Percentiles rank a stretch among this genome's conserved stretches.
Evolutionary conservation across 495 filamentous ascomycete species (phyloP).

Genomic region (Hypoxylon subgilvum): DNA sequence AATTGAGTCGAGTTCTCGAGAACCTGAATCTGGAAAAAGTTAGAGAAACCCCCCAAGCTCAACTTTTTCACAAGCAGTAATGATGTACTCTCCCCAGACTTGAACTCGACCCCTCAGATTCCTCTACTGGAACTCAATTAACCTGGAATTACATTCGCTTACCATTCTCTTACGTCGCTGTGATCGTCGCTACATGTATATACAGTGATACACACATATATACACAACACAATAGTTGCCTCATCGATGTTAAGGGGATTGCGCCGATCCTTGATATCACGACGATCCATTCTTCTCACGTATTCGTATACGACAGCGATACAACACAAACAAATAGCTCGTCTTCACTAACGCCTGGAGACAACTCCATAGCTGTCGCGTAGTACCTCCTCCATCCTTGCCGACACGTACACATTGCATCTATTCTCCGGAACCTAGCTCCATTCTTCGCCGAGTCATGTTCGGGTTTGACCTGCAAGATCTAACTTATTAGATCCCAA

Average conservation of each 20-base stretch:
- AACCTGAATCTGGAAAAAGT: constrained; percentile 12
- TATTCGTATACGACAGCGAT: constrained; percentile 23
- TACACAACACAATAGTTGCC: constrained; percentile 17
- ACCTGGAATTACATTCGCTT: constrained; percentile 18
- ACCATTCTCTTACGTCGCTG: constrained; percentile 16
- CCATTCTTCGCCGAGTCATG: constrained; percentile 28
- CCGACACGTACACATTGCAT: constrained; percentile 2
- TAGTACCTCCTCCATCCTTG: constrained; percentile 25
- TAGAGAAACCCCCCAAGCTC: constrained; percentile 5
- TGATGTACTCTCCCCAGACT: constrained; percentile 4
- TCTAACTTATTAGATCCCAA: constrained; percentile 40
- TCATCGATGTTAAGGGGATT: constrained; percentile 11
- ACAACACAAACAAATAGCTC: constrained; percentile 9
- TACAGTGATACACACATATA: constrained; percentile 24
- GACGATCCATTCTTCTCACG: constrained; percentile 31
- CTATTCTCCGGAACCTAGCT: constrained; percentile 6
- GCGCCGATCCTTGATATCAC: constrained; percentile 26
- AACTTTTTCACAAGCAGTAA: constrained; percentile 20
- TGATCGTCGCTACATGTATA: constrained; percentile 20
- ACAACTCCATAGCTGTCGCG: constrained; percentile 1
- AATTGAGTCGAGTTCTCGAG: not conserved
- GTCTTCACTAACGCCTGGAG: constrained; percentile 1
- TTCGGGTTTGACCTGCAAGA: constrained; percentile 26
- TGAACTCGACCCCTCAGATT: constrained; percentile 7
- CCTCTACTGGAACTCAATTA: constrained; percentile 18